phyloP scores from a whole-genome alignment of 495 filamentous ascomycete genomes.

The Xylaria bambusicola region DNA sequence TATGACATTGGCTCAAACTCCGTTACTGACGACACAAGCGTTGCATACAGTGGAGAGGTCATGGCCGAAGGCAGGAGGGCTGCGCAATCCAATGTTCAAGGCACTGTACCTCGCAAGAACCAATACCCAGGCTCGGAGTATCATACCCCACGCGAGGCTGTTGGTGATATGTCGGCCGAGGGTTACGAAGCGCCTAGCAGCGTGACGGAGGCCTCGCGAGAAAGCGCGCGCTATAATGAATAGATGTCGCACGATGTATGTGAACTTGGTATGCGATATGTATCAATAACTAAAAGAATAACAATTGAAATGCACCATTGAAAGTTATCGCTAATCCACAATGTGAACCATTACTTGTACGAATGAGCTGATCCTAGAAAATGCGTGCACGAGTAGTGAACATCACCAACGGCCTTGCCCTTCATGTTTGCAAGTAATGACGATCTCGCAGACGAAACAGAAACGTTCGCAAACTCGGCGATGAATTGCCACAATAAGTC shows the following conservation, averaged over 20 bases:
- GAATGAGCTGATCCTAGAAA: too few relatives aligned
- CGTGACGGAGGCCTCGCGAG: conserved; percentile 25
- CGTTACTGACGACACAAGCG: conserved; percentile 9
- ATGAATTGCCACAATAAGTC: too few relatives aligned
- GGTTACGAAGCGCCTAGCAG: conserved; percentile 33
- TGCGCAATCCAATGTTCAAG: conserved; percentile 22
- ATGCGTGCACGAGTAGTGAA: too few relatives aligned
- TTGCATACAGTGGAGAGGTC: conserved; percentile 2
- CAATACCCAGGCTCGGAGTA: conserved; percentile 30
- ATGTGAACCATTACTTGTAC: too few relatives aligned
- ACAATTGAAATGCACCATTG: too few relatives aligned
- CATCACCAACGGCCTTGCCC: too few relatives aligned
- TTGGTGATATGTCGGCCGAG: conserved; percentile 34
- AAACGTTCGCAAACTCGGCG: too few relatives aligned
- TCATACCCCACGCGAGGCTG: conserved; percentile 26
- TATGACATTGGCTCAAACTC: conserved; percentile 15
- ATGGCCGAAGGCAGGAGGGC: conserved; percentile 27
- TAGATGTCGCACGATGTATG: background rate
- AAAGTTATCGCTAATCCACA: too few relatives aligned
- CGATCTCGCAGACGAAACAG: too few relatives aligned
- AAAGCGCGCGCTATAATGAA: conserved; percentile 25
- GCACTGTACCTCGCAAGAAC: conserved; percentile 22
- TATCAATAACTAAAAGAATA: background rate
- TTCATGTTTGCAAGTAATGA: too few relatives aligned
- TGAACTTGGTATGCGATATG: too few relatives aligned